Evolutionary conservation across 371 early-diverging fungal species (phyloP).

Genomic region (Mortierella sp.): DNA sequence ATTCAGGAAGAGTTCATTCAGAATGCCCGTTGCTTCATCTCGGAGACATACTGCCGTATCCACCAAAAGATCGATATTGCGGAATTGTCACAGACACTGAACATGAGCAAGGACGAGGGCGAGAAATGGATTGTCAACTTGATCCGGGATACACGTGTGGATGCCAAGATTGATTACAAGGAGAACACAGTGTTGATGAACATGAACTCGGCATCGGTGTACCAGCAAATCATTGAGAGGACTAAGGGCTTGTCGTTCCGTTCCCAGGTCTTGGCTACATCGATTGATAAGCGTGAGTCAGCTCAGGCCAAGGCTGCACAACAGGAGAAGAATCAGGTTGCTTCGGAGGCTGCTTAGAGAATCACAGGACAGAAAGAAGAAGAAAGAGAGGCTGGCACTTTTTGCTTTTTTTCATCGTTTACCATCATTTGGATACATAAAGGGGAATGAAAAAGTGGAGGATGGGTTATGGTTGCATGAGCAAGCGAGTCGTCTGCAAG

Average conservation of each 20-base stretch:
- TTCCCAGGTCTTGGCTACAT: constrained; percentile 87
- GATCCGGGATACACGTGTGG: constrained; percentile 93
- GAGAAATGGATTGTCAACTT: constrained; percentile 98
- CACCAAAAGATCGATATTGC: constrained; percentile 93
- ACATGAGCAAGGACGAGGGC: constrained; percentile 89
- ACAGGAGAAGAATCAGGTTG: constrained; percentile 49
- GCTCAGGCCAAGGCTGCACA: constrained; percentile 46
- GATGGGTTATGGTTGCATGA: no score
- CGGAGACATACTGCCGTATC: constrained; percentile 95
- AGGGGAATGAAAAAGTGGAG: no score
- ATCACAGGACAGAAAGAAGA: no score
- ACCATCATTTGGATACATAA: no score
- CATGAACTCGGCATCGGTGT: constrained; percentile 82
- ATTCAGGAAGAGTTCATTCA: constrained; percentile 91
- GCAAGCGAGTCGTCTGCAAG: no score
- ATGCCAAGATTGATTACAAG: constrained; percentile 95
- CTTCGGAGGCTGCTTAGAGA: constrained; percentile 19
- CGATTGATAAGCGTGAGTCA: constrained; percentile 88
- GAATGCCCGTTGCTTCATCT: constrained; percentile 91
- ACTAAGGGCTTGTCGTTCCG: constrained; percentile 91
- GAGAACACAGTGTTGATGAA: constrained; percentile 95
- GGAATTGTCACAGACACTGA: constrained; percentile 83
- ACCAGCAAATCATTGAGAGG: constrained; percentile 95
- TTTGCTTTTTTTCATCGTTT: no score
- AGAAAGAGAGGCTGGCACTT: no score